A percentile compares a stretch with the other conserved stretches of the same genome.
phyloP scores from a whole-genome alignment of 2,329 filamentous ascomycete genomes.

The Colletotrichum spaethianum region DNA sequence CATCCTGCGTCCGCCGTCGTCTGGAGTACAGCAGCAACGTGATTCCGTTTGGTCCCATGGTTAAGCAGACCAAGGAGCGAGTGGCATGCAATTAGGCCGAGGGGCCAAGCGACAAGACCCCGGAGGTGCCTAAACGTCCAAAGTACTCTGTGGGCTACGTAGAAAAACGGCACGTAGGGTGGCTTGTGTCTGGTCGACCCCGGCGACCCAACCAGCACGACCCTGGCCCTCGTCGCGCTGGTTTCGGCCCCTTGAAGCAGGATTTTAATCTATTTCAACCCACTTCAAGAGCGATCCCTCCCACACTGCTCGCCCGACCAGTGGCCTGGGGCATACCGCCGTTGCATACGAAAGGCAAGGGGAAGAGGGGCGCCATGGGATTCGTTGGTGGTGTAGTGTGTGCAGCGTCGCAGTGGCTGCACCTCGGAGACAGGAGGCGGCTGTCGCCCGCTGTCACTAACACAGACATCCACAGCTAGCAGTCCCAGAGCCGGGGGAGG shows the following conservation, averaged over 20 bases:
- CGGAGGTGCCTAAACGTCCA: not conserved
- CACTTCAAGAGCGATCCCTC: conserved; percentile 37
- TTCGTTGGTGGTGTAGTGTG: not conserved
- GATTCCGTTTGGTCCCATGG: conserved; percentile 3
- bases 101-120: conserved; percentile 25
- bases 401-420: conserved; percentile 24
- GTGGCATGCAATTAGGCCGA: conserved; percentile 3
- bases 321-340: conserved; percentile 25
- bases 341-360: conserved; percentile 20
- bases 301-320: conserved; percentile 34
- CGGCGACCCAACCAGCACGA: conserved; percentile 32
- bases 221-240: conserved; percentile 34
- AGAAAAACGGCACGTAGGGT: not conserved
- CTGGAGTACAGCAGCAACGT: conserved; percentile 18
- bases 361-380: not conserved
- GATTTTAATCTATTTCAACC: conserved; percentile 40
- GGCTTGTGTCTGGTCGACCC: conserved; percentile 12
- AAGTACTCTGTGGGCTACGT: not conserved
- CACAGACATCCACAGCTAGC: not conserved
- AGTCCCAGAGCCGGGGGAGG: not conserved
- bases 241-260: conserved; percentile 40
- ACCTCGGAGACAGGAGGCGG: conserved; percentile 32
- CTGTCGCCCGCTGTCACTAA: conserved; percentile 33
- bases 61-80: not conserved
- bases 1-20: conserved; percentile 26